Conservation (phyloP, 2,329 filamentous ascomycete species). For the Fusarium dimerum region DNA sequence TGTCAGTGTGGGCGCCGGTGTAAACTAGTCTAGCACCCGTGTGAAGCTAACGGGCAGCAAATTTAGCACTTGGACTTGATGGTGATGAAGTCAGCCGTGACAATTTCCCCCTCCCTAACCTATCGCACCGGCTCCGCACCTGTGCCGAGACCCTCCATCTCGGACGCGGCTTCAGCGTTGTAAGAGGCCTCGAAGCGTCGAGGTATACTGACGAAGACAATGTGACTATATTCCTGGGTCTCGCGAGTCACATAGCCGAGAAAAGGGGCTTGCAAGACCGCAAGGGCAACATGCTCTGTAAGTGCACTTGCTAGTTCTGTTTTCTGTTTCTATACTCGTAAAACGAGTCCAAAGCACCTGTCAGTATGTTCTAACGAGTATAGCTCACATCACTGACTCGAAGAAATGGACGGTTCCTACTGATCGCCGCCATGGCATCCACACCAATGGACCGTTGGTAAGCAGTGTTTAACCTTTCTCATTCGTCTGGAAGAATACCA, state of each 20-base stretch:
- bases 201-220: conserved; percentile 55
- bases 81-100: conserved; percentile 23
- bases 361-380: not conserved
- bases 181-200: conserved; percentile 53
- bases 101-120: conserved; percentile 43
- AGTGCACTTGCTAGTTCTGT: conserved; percentile 18
- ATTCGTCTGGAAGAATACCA: not conserved
- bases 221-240: conserved; percentile 55
- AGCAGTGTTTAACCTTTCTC: conserved; percentile 14
- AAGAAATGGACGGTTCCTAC: conserved; percentile 46
- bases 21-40: not conserved
- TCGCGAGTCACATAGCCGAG: conserved; percentile 58
- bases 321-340: too few species aligned
- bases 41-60: conserved; percentile 10
- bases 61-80: conserved; percentile 19
- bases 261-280: conserved; percentile 52
- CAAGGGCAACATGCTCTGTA: conserved; percentile 50
- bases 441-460: conserved; percentile 49
- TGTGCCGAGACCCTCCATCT: conserved; percentile 40
- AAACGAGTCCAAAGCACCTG: too few species aligned
- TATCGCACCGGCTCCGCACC: conserved; percentile 36
- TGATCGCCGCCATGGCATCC: conserved; percentile 50
- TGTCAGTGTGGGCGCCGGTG: conserved; percentile 12
- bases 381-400: conserved; percentile 51
- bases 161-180: conserved; percentile 52